Evolutionary conservation across 2,329 filamentous ascomycete genomes (phyloP).

Genomic region (Fragosphaeria purpurea): DNA sequence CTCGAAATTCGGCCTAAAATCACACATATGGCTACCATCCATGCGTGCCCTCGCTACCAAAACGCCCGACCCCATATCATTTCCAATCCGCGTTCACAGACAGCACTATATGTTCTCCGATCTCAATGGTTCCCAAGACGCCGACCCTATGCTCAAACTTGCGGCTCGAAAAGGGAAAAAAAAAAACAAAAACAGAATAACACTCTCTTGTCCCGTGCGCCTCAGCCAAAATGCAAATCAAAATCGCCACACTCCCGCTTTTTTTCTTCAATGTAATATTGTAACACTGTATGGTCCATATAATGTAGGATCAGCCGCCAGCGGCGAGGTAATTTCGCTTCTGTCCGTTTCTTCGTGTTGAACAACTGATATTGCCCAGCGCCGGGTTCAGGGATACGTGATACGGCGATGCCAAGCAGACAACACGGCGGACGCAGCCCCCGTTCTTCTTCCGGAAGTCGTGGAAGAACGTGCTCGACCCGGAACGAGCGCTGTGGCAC

Average conservation of each 20-base stretch:
- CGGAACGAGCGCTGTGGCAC: conserved; percentile 31
- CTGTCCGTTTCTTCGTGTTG: neutral
- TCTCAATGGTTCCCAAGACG: no score
- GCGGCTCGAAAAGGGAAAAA: no score
- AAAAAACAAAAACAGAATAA: no score
- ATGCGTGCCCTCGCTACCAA: no score
- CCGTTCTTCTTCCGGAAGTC: conserved; percentile 33
- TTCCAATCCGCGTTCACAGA: no score
- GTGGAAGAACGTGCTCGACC: conserved; percentile 43
- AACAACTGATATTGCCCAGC: conserved; percentile 16
- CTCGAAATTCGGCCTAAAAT: no score
- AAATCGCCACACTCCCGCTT: neutral
- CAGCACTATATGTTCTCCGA: no score
- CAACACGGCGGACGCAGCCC: conserved; percentile 35
- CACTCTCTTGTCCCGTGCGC: no score
- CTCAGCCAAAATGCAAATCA: neutral
- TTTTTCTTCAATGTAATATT: conserved; percentile 49
- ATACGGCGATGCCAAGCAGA: conserved; percentile 58
- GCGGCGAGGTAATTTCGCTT: conserved; percentile 27
- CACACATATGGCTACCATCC: no score
- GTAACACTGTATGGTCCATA: conserved; percentile 57
- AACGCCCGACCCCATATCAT: no score
- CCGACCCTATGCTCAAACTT: no score
- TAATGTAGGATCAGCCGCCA: conserved; percentile 66
- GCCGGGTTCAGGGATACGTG: conserved; percentile 45